phyloP scores from a whole-genome alignment of 73 alveolate species.

The Paramecium sexaurelia region DNA sequence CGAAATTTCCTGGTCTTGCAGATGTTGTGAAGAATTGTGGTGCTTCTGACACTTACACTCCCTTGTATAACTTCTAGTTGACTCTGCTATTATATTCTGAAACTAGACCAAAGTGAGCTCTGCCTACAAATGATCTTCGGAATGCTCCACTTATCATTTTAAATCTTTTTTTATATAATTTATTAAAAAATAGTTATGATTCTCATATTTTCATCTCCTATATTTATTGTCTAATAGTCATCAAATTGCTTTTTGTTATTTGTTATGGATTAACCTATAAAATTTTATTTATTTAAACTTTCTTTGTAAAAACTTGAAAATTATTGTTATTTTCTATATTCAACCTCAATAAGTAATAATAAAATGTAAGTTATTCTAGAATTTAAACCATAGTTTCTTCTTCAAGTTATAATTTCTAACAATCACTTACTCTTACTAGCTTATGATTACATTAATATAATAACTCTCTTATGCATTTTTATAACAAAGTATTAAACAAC shows the following conservation, averaged over 20 bases:
- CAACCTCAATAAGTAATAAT: background rate
- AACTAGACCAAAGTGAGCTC: constrained; percentile 77
- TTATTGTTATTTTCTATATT: constrained; percentile 5
- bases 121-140: constrained; percentile 7
- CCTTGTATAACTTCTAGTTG: constrained; percentile 82
- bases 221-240: background rate
- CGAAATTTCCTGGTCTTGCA: constrained; percentile 90
- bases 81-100: constrained; percentile 84
- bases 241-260: background rate
- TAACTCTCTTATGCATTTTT: background rate
- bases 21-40: constrained; percentile 90
- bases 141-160: constrained; percentile 24
- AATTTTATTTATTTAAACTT: background rate
- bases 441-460: background rate
- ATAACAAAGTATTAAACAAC: background rate
- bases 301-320: background rate
- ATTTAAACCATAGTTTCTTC: constrained; percentile 32
- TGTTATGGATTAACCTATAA: background rate
- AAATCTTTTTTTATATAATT: constrained; percentile 9
- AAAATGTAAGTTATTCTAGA: constrained; percentile 24
- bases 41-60: constrained; percentile 78
- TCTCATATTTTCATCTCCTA: constrained; percentile 23
- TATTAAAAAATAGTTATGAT: background rate
- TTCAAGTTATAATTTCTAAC: background rate
- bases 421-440: background rate